Base-by-base conservation (phyloP, 1,139 yeast species). In the Protomyces macrosporus region DNA sequence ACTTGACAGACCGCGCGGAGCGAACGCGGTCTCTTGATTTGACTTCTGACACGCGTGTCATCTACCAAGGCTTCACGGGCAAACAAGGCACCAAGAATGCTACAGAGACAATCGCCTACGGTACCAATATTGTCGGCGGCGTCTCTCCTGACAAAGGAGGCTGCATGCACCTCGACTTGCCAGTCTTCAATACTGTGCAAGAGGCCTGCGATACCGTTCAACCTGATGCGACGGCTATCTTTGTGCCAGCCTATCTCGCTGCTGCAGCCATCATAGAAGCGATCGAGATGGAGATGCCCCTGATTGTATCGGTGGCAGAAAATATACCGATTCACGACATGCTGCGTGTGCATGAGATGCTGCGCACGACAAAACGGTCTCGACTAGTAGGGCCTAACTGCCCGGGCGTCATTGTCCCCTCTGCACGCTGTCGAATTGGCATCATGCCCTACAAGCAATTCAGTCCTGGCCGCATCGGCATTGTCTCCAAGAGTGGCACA, bases 1-100 rank as follows among this genome's bases (percentile, higher is more conserved):
- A 32, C 1, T 30, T n/a, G 6, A n/a, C 23, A 7, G 42, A 52
- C 16, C 12, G 42, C 39, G 48, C 37, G 16, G 53, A 9, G n/a
- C 37, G 55, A 16, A 6, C 35, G 55, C 16, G 35, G 23, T 36
- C 35, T 3, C 53, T 52, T 42, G 53, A 40, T 14, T 14, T 58
- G 34, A 54, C 33, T 34, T 45, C 55, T 51, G 35, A 48, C 36
- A 58, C 63, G 12, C 51, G 63, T n/a, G 36, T 58, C 42, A 51
- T 58, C 52, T 58, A 58, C 30, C 63, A 58, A 45, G 63, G 98
- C 70, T 91, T 91, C 83, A 91, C 98, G 65, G 98, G 98, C 76
- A 90, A 83, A 76, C 98, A 91, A 79, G 98, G 93, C 67, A 89
- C 97, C 57, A 91, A 91, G 88, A 98, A 91, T 76, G 97, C 98